A percentile compares a stretch with the other conserved stretches of the same genome.
Evolutionary conservation across 2,329 filamentous ascomycete species (phyloP).

Genomic region (Fusarium devonianum): DNA sequence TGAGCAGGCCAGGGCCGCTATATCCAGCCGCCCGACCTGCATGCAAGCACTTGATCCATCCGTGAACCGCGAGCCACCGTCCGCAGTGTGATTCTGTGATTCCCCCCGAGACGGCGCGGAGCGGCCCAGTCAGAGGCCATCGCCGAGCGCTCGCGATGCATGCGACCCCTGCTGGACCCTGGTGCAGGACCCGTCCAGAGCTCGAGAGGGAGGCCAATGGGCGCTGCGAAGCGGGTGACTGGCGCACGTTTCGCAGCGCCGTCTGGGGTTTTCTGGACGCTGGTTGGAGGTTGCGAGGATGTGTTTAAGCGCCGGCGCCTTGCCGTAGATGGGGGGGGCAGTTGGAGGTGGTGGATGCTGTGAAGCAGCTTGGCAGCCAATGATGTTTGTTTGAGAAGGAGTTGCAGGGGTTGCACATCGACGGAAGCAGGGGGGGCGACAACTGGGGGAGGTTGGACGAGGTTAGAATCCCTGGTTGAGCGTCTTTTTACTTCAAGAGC

Average conservation of each 20-base stretch:
- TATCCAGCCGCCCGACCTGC: constrained; percentile 38
- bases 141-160: constrained; percentile 25
- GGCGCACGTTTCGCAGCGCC: constrained; percentile 7
- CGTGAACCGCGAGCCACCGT: constrained; percentile 21
- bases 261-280: constrained; percentile 6
- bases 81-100: constrained; percentile 43
- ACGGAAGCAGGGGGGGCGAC: constrained; percentile 1
- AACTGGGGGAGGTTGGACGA: constrained; percentile 9
- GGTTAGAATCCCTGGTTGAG: background rate
- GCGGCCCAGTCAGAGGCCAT: constrained; percentile 41
- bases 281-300: constrained; percentile 32
- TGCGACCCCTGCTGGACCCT: constrained; percentile 31
- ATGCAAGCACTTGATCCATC: constrained; percentile 28
- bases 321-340: constrained; percentile 14
- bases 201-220: constrained; percentile 28
- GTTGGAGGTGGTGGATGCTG: background rate
- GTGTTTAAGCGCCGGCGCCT: constrained; percentile 41
- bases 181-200: constrained; percentile 23
- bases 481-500: background rate
- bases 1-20: constrained; percentile 30
- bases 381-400: constrained; percentile 1
- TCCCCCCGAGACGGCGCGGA: constrained; percentile 28
- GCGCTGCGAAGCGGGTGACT: constrained; percentile 9
- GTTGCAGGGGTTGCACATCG: constrained; percentile 12
- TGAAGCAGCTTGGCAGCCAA: constrained; percentile 30